phyloP scores from a whole-genome alignment of 805 yeast species.

The Torulaspora gathmanii region DNA sequence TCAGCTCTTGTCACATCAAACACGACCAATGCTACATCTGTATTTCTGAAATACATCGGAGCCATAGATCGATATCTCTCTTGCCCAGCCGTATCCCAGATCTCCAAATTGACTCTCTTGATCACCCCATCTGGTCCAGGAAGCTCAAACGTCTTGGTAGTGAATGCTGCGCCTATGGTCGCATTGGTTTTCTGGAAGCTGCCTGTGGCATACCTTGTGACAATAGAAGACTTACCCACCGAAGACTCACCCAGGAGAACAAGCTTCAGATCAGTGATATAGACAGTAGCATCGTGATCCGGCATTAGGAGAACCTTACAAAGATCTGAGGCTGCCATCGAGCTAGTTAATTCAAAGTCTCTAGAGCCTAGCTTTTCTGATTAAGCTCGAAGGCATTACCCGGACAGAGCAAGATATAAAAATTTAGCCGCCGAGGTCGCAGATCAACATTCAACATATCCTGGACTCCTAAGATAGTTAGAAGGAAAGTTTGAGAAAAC shows the following conservation, averaged over 20 bases:
- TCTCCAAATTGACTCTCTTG: slow-evolving; percentile 64
- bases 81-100: slow-evolving; percentile 88
- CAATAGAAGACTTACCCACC: slow-evolving; percentile 64
- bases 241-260: slow-evolving; percentile 65
- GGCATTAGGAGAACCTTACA: slow-evolving; percentile 1
- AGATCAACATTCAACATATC: too few relatives aligned
- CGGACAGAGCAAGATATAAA: too few relatives aligned
- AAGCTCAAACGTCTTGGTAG: slow-evolving; percentile 61
- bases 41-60: slow-evolving; percentile 79
- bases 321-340: background rate
- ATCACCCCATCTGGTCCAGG: slow-evolving; percentile 35
- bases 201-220: slow-evolving; percentile 66
- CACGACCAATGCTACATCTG: slow-evolving; percentile 75
- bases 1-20: slow-evolving; percentile 67
- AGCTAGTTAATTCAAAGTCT: too few relatives aligned
- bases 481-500: too few relatives aligned
- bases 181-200: slow-evolving; percentile 74
- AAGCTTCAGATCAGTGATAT: slow-evolving; percentile 40
- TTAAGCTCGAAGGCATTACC: too few relatives aligned
- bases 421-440: too few relatives aligned
- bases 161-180: slow-evolving; percentile 81
- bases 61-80: slow-evolving; percentile 73
- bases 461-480: too few relatives aligned
- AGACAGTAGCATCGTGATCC: background rate
- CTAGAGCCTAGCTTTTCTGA: too few relatives aligned